Base-by-base conservation (phyloP, 192 early-diverging fungal species). In the Entomortierella parvispora region DNA sequence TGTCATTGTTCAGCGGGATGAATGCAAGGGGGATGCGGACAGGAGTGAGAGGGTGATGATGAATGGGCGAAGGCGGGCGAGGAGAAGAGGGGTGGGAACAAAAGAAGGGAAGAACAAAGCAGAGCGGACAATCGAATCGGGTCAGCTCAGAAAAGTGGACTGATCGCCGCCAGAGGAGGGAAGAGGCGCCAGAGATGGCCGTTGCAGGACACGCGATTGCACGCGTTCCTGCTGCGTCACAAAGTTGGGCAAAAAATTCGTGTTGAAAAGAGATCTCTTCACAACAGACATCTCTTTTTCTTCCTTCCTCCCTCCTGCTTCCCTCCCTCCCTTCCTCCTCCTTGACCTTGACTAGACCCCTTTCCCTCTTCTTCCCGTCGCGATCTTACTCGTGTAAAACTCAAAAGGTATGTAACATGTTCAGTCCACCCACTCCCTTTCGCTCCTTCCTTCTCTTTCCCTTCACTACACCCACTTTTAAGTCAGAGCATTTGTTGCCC, bases 401-500 rank as follows among this genome's bases (percentile, higher is more conserved):
- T 55, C 56, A 42, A 32, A 44, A 47, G 46, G 45, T 47, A 61
- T 31, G 46, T 42, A 15, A n/a, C 22, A 33, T 25, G 17, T 37
- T 29, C 33, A 47, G 26, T 71, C 69, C 43, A 20, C 14, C 33
- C 28, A 18, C 43, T 56, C 20, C 42, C 51, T 18, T 34, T 33
- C 20, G 28, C 48, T 18, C 62, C n/a, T 34, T 28, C 9, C 31
- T 2, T 6, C 52, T 37, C 23, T 42, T 20, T 25, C 15, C 22
- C 44, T 22, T 28, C 14, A 34, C 17, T 17, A 44, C 26, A 76
- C 65, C 74, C 74, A 77, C 74, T 68, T 77, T 77, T 77, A 77
- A 77, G 74, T 77, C 74, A 77, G 74, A 77, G 74, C 74, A 77
- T 68, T 34, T 77, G 65, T 68, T 64, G 65, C 74, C 74, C 50